Evolutionary conservation across 257 asterid genomes (phyloP), one percentile per base, ranked within the genome.

Genomic region (Gentiana macrophylla): DNA sequence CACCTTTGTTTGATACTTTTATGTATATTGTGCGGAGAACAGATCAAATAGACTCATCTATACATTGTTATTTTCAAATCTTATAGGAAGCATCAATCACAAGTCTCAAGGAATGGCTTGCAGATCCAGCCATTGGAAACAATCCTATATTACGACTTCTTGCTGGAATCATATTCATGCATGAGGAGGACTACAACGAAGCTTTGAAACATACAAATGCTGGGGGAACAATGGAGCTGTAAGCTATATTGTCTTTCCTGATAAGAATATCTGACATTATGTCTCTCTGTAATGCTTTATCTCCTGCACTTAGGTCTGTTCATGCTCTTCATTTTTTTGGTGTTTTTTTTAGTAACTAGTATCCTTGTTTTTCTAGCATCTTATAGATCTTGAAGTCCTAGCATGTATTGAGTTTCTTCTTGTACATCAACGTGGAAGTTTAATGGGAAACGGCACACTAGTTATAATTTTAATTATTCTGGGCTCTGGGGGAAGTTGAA

Each of bases 171-270:
- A 65, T 91, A 60, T 91, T 82, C 86, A 73, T 62, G 75, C 94
- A 90, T 10, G 96, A 90, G 65, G 96, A 91, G 75, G 96, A 87
- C 69, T 91, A 79, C 58, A 81, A 77, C 61, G 98, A 91, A 82
- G 98, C 97, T 64, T 64, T 91, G 72, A 91, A 91, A 70, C 87
- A n/a, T n/a, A n/a, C n/a, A n/a, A n/a, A n/a, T n/a, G n/a, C n/a
- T n/a, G n/a, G n/a, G n/a, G n/a, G n/a, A 86, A 84, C 95, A 32
- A 81, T 91, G 96, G 98, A 91, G 64, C 57, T 91, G 98, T 91
- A 75, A 83, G 98, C 78, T 64, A 55, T 59, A 60, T 33, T 58
- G 45, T 34, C 49, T 45, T 44, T 35, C 7, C 37, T 4, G 15
- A 55, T 65, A 41, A 57, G 47, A 41, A 8, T 41, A 12, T 47